Evolutionary conservation across 495 filamentous ascomycete genomes (phyloP), one percentile per base, ranked within the genome.

Genomic region (Penicillium cosmopolitanum): DNA sequence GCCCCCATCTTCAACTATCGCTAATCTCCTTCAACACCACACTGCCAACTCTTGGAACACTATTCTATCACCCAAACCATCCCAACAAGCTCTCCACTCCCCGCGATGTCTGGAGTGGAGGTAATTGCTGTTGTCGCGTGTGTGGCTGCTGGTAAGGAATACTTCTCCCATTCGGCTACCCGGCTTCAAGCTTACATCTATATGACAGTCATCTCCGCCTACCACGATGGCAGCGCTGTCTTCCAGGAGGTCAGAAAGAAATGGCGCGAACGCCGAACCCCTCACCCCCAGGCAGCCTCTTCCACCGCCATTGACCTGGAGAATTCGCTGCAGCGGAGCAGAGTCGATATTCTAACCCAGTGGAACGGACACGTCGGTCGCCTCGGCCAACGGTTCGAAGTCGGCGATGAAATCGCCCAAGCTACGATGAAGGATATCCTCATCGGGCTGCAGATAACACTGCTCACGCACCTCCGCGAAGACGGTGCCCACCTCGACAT

Each of bases 391-490:
- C 55, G 62, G 7, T 78, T 72, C 52, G 68, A 66, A 23, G 54
- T 53, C 9, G 81, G 81, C 10, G 80, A 84, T 63, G 61, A 50
- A 10, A 64, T 73, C 23, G 72, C 74, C 21, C 58, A 68, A 5
- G 70, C 76, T 40, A 71, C 73, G 36, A 66, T 83, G 38, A 75
- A 80, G 55, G 77, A 80, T 55, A 76, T 82, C 36, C 74, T 77
- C 18, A 74, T 79, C 28, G 62, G 68, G 8, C 67, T 82, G 10
- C 78, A 82, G 50, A 55, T 64, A 8, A 71, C 76, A n/a, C 60
- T 83, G 12, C 68, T 82, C 35, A 64, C 69, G 21, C 73, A 77
- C 23, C 72, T 83, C 6, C 73, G 77, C 36, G 65, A 75, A 18
- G 70, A 78, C 36, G 68, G 71, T 33, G 67, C 62, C 15, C 58